phyloP scores from a whole-genome alignment of 1,284 basidiomycete species.

The Vanrija sp. region DNA sequence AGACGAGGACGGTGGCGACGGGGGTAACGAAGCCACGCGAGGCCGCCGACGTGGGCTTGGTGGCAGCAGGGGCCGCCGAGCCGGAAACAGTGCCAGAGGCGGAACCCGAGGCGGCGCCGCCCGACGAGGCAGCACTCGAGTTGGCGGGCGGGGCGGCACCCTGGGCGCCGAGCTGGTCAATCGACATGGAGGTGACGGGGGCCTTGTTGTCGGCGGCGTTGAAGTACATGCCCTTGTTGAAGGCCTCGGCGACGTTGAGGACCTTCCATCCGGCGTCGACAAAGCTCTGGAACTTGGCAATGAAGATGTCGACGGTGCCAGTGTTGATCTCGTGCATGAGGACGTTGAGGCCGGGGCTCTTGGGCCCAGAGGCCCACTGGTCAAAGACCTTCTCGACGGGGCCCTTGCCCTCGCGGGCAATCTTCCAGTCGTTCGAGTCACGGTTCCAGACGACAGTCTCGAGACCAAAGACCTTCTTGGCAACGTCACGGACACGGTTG shows the following conservation, averaged over 20 bases:
- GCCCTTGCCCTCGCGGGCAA: conserved; percentile 4
- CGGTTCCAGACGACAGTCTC: conserved; percentile 50
- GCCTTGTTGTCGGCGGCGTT: conserved; percentile 51
- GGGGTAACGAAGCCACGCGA: too few relatives aligned
- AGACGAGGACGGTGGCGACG: too few relatives aligned
- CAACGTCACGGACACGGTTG: conserved; percentile 82
- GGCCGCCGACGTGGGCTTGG: too few relatives aligned
- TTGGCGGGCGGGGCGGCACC: too few relatives aligned
- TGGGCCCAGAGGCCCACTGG: conserved; percentile 53
- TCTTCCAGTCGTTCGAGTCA: conserved; percentile 56
- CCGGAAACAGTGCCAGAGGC: too few relatives aligned
- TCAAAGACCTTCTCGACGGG: conserved; percentile 3
- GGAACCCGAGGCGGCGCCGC: too few relatives aligned
- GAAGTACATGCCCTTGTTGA: conserved; percentile 54
- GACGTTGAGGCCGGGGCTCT: conserved; percentile 68
- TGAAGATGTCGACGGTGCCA: conserved; percentile 64
- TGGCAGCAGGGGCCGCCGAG: too few relatives aligned
- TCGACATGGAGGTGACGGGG: conserved; percentile 5
- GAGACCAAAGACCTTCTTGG: conserved; percentile 48
- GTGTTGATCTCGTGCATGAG: conserved; percentile 77
- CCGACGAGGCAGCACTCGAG: too few relatives aligned
- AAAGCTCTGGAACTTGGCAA: conserved; percentile 62
- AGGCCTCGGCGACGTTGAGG: conserved; percentile 56
- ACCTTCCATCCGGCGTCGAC: conserved; percentile 64
- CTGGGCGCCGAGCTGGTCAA: too few relatives aligned